Conservation (phyloP, 176 grass and related monocot species). For the Oryza coarctata region DNA sequence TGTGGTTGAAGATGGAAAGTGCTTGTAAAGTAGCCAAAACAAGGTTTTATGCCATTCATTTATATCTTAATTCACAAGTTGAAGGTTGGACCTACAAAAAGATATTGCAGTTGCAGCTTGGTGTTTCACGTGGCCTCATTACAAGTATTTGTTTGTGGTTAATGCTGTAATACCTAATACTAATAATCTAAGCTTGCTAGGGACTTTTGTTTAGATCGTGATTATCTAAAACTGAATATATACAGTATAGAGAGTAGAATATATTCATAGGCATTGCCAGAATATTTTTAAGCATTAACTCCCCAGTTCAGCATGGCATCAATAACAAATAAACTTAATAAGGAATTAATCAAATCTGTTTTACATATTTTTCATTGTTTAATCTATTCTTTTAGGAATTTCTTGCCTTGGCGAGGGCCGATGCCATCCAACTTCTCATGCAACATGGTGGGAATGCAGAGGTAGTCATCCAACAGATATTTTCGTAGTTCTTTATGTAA, state of each 20-base stretch:
- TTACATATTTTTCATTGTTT: not conserved
- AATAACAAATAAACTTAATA: not conserved
- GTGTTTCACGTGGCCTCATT: conserved; percentile 1
- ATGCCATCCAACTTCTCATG: conserved; percentile 87
- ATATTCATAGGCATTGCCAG: not conserved
- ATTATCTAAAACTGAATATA: not conserved
- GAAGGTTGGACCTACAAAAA: not conserved
- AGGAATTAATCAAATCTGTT: not conserved
- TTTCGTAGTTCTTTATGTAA: conserved; percentile 66
- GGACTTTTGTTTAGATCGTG: not conserved
- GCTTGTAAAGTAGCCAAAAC: not conserved
- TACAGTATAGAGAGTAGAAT: not conserved
- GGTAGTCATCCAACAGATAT: conserved; percentile 89
- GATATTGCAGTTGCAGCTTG: not conserved
- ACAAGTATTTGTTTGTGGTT: not conserved
- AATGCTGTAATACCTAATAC: not conserved
- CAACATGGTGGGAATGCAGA: conserved; percentile 93
- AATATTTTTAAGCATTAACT: not conserved
- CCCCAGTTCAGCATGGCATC: not conserved
- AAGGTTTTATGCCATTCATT: too few species aligned
- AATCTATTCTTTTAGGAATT: conserved; percentile 61
- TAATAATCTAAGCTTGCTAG: not conserved
- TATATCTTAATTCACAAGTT: not conserved
- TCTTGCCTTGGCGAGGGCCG: conserved; percentile 86
- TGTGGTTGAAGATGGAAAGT: not conserved